Evolutionary conservation across 805 yeast species (phyloP), one percentile per base, ranked within the genome.

Genomic region (Komagataella populi): DNA sequence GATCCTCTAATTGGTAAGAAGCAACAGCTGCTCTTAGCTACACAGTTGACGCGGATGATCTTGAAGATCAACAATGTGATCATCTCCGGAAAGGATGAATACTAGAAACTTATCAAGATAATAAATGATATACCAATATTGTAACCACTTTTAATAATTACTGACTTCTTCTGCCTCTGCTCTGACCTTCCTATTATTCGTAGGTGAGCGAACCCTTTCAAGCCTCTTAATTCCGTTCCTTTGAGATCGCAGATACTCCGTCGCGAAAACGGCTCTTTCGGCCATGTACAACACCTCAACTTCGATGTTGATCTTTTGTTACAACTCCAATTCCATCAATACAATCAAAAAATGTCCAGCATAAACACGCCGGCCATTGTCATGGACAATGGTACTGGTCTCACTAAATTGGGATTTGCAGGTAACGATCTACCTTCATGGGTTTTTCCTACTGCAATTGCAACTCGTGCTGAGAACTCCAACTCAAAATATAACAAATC

Each of bases 371-470:
- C 96, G 45, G 96, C 96, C 54, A 91, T 89, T 73, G 96, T 89
- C 66, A 89, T 89, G 96, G 96, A 55, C 76, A 91, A 91, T 67
- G 99, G 99, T 77, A 93, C 99, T 60, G 99, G 99, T 57, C 75
- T 90, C 60, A 93, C 99, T 64, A 93, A 93, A 67, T 77, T 93
- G 58, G 99, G 99, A 23, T 93, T 90, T 71, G 99, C 99, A 59
- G 99, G 99, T 52, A 93, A 93, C 66, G 99, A 93, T 70, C 77
- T 97, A 22, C 99, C 99, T 45, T 90, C 97, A 4, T 93, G 86
- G 77, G 88, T 93, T 36, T 87, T 93, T 62, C 99, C 99, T 50
- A 93, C 99, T 1, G 98, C 96, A 4, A 93, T 93, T 66, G 83
- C 95, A 23, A 90, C 97, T 2, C 76, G 88, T 48, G 56, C 74